Evolutionary conservation across 2,329 filamentous ascomycete genomes (phyloP), one percentile per base, ranked within the genome.

Genomic region (Paecilomyces sp.): DNA sequence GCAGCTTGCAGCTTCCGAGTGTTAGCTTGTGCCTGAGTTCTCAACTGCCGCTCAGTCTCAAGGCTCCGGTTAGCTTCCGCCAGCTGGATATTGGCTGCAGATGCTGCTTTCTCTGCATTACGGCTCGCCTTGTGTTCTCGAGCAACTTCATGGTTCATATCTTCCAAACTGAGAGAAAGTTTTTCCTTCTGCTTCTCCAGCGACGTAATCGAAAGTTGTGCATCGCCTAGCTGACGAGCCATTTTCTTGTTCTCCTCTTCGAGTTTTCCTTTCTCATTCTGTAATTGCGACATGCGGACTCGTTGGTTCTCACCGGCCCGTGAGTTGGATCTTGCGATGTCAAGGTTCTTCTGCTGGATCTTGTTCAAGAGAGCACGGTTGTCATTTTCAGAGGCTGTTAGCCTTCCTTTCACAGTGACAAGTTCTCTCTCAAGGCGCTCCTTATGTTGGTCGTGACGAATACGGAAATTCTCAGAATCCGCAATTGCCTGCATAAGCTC

Each of bases 101-200:
- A 95, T 18, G 91, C 88, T 24, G 87, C 84, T 73, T 96, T 96
- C 75, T 97, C 93, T 3, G 92, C 93, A 71, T 90, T 94, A 61
- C 93, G 87, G 69, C 88, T 94, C 22, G 87, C 86, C 77, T 97
- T 95, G 70, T 92, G 91, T 75, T 97, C 93, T 31, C 92, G 85
- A 56, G 90, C 89, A 58, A 97, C 84, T 74, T 97, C 92, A 67
- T 97, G 93, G 66, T 91, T 96, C 36, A 97, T 80, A 72, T 99
- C 93, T 72, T 99, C 93, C 8, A 97, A 77, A 68, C 84, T 92
- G 51, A 97, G 83, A 57, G 92, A 85, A 30, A 97, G 81, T 75
- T 97, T 97, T 76, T 97, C 93, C 57, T 94, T 89, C 73, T 94
- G 91, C 80, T 97, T 97, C 73, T 97, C 92, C 7, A 97, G 78